phyloP scores from a whole-genome alignment of 345 rosid species.

The Jatropha curcas region DNA sequence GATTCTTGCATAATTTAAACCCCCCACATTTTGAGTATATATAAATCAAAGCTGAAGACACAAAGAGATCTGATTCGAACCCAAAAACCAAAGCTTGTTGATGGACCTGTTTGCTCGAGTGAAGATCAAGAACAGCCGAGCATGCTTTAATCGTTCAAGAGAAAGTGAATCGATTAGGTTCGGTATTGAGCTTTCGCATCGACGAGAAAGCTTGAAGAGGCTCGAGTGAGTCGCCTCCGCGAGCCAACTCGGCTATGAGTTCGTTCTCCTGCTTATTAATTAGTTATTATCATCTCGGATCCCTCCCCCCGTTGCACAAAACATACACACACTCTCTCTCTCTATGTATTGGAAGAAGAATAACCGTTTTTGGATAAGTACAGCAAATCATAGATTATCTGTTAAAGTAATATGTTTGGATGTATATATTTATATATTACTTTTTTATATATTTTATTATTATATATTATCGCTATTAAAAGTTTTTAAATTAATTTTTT shows the following conservation, averaged over 20 bases:
- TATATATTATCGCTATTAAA: no score
- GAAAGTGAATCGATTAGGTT: slow-evolving; percentile 69
- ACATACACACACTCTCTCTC: no score
- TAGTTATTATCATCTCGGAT: no score
- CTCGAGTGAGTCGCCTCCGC: slow-evolving; percentile 69
- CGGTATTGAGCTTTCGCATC: slow-evolving; percentile 68
- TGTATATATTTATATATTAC: no score
- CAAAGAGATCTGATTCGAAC: slow-evolving; percentile 62
- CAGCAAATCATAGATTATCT: no score
- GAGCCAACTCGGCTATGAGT: slow-evolving; percentile 80
- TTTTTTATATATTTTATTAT: no score
- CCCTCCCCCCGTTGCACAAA: no score
- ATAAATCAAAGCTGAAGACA: slow-evolving; percentile 71
- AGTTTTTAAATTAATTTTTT: no score
- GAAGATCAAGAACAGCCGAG: slow-evolving; percentile 67
- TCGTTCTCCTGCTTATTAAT: no score
- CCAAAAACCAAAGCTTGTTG: slow-evolving; percentile 81
- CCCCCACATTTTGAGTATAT: slow-evolving; percentile 74
- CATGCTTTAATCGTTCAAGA: slow-evolving; percentile 90
- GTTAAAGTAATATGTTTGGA: no score
- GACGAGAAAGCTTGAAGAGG: slow-evolving; percentile 79
- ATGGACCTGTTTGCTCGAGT: slow-evolving; percentile 73
- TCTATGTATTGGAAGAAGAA: no score
- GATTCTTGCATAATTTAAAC: slow-evolving; percentile 52
- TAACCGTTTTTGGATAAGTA: no score